Conservation (phyloP, 139 green algal species). For the Yamagishiella unicocca region DNA sequence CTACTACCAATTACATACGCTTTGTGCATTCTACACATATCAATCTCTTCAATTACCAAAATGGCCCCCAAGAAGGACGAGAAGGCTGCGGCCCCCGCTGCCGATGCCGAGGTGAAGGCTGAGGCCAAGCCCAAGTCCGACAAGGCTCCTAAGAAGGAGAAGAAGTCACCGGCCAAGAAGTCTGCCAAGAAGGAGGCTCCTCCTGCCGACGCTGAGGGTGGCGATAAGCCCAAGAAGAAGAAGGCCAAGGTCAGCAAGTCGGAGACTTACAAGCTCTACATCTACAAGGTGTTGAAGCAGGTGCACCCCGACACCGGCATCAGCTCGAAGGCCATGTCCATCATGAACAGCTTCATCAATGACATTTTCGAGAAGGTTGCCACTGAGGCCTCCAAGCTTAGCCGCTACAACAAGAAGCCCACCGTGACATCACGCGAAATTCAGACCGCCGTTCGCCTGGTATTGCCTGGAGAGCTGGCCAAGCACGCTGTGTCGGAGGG, state of each 20-base stretch:
- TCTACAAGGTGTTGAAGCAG: conserved; percentile 81
- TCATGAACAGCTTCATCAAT: conserved; percentile 98
- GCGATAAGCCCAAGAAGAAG: too few relatives aligned
- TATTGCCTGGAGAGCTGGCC: neutral
- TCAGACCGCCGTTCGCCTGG: neutral
- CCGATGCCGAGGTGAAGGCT: neutral
- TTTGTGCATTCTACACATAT: too few relatives aligned
- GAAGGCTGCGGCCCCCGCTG: neutral
- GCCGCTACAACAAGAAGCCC: too few relatives aligned
- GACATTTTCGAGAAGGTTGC: conserved; percentile 91
- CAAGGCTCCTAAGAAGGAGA: conserved; percentile 1
- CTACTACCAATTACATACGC: too few relatives aligned
- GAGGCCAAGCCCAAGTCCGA: conserved; percentile 9
- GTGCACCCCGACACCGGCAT: conserved; percentile 96
- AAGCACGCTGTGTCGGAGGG: neutral
- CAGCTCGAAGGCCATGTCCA: conserved; percentile 91
- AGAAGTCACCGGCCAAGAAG: neutral
- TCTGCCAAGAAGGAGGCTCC: neutral
- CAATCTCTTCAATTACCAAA: too few relatives aligned
- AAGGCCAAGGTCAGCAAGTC: too few relatives aligned
- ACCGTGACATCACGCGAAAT: neutral
- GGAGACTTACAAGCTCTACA: conserved; percentile 54
- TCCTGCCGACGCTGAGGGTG: too few relatives aligned
- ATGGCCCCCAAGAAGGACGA: conserved; percentile 5
- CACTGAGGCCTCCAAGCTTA: conserved; percentile 77